Conservation (phyloP, 2,329 filamentous ascomycete genomes). For the Sarocladium oryzae region DNA sequence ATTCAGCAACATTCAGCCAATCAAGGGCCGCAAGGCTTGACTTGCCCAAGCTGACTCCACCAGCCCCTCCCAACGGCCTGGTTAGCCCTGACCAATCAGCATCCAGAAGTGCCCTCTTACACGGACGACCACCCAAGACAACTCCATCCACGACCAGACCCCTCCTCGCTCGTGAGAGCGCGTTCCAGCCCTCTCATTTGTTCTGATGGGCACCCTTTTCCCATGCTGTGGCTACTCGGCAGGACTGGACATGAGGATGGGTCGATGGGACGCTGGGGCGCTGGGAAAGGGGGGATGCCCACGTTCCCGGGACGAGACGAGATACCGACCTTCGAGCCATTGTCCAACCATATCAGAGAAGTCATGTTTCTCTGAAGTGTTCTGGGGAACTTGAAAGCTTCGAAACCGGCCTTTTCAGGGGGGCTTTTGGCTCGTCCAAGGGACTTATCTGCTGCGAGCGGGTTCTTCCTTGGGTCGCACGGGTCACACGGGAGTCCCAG, state of each 20-base stretch:
- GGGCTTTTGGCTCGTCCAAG: background rate
- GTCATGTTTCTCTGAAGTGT: slow-evolving; percentile 8
- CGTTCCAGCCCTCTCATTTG: slow-evolving; percentile 8
- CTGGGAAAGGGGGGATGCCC: background rate
- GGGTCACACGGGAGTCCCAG: slow-evolving; percentile 8
- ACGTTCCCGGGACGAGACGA: background rate
- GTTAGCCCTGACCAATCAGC: slow-evolving; percentile 17
- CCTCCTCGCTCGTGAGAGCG: background rate
- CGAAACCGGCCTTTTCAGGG: too few relatives aligned
- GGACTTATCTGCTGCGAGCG: slow-evolving; percentile 2
- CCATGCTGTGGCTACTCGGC: background rate
- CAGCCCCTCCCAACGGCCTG: background rate
- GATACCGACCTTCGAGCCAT: slow-evolving; percentile 11
- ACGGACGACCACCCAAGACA: slow-evolving; percentile 8
- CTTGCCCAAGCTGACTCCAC: background rate
- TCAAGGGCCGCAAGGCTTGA: background rate
- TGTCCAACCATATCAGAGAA: slow-evolving; percentile 10
- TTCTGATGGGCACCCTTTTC: background rate
- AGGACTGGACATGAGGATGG: too few relatives aligned
- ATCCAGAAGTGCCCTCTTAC: slow-evolving; percentile 16
- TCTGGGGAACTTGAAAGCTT: background rate
- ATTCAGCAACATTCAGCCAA: background rate
- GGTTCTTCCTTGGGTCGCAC: slow-evolving; percentile 8
- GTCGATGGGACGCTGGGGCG: too few relatives aligned
- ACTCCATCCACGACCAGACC: background rate